These are phyloP conservation scores for Leishmania amazonensis DNA, from an alignment of 208 protist genomes.

Conservation along the genomic window DNA sequence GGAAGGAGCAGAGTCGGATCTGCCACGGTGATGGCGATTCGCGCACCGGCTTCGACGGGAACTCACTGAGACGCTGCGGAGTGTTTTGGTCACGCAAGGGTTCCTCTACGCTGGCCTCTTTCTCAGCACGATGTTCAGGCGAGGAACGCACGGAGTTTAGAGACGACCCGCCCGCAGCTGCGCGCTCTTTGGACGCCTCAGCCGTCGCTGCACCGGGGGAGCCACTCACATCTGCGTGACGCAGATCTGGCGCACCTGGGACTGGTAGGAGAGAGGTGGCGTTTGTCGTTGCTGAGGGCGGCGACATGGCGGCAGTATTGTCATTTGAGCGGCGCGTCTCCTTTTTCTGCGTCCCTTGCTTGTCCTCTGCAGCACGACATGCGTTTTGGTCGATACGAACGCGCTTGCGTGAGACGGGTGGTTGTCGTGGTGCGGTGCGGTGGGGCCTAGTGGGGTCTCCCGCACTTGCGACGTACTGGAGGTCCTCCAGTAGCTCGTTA, in stretches of 20 bases:
- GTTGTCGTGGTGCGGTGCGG: not conserved
- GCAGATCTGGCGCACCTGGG: not conserved
- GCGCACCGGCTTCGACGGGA: not conserved
- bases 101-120: not conserved
- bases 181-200: not conserved
- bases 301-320: not conserved
- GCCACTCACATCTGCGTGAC: not conserved
- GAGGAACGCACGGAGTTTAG: not conserved
- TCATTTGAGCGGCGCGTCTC: not conserved
- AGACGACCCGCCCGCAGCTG: not conserved
- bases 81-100: not conserved
- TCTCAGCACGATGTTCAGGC: not conserved
- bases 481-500: slow-evolving; percentile 20
- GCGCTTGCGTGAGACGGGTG: not conserved
- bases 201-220: not conserved
- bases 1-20: not conserved
- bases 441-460: not conserved
- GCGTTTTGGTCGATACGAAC: not conserved
- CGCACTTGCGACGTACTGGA: slow-evolving; percentile 23
- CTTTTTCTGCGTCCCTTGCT: too few relatives aligned
- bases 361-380: not conserved
- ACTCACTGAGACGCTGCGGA: not conserved
- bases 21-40: not conserved
- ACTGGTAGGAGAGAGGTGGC: not conserved
- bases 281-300: not conserved